phyloP scores from a whole-genome alignment of 2,329 filamentous ascomycete genomes.

The Colletotrichum sp. region DNA sequence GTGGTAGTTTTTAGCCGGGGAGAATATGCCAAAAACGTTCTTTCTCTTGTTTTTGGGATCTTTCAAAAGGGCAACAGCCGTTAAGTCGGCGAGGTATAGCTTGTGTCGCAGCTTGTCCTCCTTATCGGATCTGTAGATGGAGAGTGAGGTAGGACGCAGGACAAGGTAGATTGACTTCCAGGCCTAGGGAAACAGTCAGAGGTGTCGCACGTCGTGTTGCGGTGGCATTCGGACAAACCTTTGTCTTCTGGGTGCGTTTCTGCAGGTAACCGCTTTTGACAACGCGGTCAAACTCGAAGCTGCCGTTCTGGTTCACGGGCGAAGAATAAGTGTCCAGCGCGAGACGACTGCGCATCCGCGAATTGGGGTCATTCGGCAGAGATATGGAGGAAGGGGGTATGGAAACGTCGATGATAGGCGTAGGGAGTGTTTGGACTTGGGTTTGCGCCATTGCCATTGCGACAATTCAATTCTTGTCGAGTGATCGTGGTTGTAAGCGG shows the following conservation, averaged over 20 bases:
- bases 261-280: slow-evolving; percentile 87
- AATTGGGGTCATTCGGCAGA: slow-evolving; percentile 26
- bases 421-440: slow-evolving; percentile 14
- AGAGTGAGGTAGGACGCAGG: slow-evolving; percentile 86
- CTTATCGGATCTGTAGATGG: slow-evolving; percentile 90
- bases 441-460: slow-evolving; percentile 13
- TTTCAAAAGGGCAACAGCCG: slow-evolving; percentile 86
- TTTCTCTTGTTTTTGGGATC: slow-evolving; percentile 87
- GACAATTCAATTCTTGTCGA: neutral
- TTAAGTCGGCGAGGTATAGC: slow-evolving; percentile 86
- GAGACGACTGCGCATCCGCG: slow-evolving; percentile 46
- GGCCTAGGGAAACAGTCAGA: slow-evolving; percentile 54
- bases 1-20: slow-evolving; percentile 88
- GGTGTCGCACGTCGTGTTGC: neutral
- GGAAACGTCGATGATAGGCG: slow-evolving; percentile 20
- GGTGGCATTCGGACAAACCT: slow-evolving; percentile 57
- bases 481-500: neutral
- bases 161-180: slow-evolving; percentile 94
- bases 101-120: slow-evolving; percentile 90
- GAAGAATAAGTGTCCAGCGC: slow-evolving; percentile 70
- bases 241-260: slow-evolving; percentile 92
- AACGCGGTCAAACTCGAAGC: slow-evolving; percentile 94
- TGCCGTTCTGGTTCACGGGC: slow-evolving; percentile 91
- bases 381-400: slow-evolving; percentile 23
- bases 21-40: slow-evolving; percentile 92